A percentile compares a stretch with the other conserved stretches of the same genome.
Conservation (phyloP, 192 early-diverging fungal species). For the Kickxella alabastrina region DNA sequence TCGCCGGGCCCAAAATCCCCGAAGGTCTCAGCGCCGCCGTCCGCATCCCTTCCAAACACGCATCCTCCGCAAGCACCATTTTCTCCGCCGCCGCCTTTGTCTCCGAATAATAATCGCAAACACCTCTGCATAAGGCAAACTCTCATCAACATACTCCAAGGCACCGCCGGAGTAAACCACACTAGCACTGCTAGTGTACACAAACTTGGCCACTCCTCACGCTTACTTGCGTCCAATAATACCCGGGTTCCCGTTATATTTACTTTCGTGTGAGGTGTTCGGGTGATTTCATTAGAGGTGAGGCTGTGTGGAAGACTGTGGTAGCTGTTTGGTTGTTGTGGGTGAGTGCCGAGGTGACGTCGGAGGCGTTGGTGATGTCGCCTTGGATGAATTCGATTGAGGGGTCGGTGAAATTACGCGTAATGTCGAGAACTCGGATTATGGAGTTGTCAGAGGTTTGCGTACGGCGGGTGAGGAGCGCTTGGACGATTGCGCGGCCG, state of each 20-base stretch:
- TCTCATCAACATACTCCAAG: conserved; percentile 80
- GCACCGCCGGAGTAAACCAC: conserved; percentile 78
- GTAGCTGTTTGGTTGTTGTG: conserved; percentile 50
- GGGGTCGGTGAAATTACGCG: conserved; percentile 51
- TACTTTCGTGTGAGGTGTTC: conserved; percentile 70
- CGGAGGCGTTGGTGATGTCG: conserved; percentile 55
- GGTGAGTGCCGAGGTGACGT: conserved; percentile 57
- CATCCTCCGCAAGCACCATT: conserved; percentile 73
- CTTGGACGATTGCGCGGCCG: conserved; percentile 70
- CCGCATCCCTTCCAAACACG: conserved; percentile 52
- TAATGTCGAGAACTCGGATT: conserved; percentile 83
- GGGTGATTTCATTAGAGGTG: conserved; percentile 71
- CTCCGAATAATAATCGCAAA: conserved; percentile 91
- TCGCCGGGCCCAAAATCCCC: conserved; percentile 92
- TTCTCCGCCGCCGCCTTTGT: conserved; percentile 79
- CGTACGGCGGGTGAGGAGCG: conserved; percentile 58
- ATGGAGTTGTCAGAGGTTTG: conserved; percentile 33
- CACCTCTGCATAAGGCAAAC: conserved; percentile 63
- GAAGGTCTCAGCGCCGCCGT: conserved; percentile 82
- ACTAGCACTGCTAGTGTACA: conserved; percentile 85
- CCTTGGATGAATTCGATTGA: conserved; percentile 51
- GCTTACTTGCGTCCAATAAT: conserved; percentile 72
- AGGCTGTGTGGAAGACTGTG: conserved; percentile 87
- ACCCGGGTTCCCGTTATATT: conserved; percentile 86
- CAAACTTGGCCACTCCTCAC: conserved; percentile 63